phyloP scores from a whole-genome alignment of 2,329 filamentous ascomycete genomes.

The Aspergillus cejpii region DNA sequence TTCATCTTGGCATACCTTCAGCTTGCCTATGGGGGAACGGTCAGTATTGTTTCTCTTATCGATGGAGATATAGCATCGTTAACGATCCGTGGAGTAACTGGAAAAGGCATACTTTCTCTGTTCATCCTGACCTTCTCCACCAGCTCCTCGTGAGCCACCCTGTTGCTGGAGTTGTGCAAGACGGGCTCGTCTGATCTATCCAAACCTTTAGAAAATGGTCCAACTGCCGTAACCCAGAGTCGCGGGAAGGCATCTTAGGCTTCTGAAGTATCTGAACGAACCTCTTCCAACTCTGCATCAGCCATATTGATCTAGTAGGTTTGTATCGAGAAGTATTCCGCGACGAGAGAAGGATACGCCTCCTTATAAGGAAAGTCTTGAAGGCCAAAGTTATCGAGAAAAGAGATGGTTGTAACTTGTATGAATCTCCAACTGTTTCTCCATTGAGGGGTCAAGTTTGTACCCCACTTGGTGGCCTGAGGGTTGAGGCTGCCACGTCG shows the following conservation, averaged over 20 bases:
- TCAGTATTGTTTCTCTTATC: background rate
- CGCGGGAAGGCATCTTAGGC: background rate
- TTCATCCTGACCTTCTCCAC: slow-evolving; percentile 54
- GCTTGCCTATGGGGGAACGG: slow-evolving; percentile 22
- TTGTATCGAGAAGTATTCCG: background rate
- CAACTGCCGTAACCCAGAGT: background rate
- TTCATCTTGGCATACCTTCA: slow-evolving; percentile 24
- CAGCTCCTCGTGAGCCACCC: slow-evolving; percentile 44
- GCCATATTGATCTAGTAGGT: slow-evolving; percentile 44
- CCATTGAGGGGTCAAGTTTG: slow-evolving; percentile 5
- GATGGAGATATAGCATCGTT: background rate
- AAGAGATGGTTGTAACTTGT: background rate
- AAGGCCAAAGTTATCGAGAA: background rate
- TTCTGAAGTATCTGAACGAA: slow-evolving; percentile 27
- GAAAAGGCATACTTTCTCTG: slow-evolving; percentile 51
- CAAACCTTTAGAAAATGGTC: slow-evolving; percentile 7
- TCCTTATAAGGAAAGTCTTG: background rate
- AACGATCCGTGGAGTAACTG: background rate
- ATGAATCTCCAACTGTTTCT: background rate
- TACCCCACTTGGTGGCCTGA: slow-evolving; percentile 19
- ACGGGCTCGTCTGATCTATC: slow-evolving; percentile 80
- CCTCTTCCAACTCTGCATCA: slow-evolving; percentile 61
- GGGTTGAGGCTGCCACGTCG: slow-evolving; percentile 16
- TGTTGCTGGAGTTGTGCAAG: slow-evolving; percentile 88
- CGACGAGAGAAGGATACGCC: background rate